Conservation (phyloP, 495 filamentous ascomycete species). For the Aspergillus nidulans region DNA sequence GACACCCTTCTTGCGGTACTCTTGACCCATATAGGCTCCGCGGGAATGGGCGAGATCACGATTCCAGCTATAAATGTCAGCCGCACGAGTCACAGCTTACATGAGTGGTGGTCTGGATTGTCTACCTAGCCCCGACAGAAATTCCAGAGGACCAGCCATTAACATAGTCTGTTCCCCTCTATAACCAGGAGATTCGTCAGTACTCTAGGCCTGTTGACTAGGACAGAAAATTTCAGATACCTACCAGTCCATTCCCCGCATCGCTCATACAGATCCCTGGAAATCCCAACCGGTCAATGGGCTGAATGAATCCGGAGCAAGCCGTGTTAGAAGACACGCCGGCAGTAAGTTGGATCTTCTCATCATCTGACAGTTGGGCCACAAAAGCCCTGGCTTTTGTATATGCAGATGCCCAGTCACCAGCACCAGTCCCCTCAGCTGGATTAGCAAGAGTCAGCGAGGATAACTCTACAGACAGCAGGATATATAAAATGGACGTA, state of each 20-base stretch:
- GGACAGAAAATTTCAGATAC: background rate
- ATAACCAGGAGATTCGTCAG: background rate
- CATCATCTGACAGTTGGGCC: constrained; percentile 51
- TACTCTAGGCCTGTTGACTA: background rate
- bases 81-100: constrained; percentile 14
- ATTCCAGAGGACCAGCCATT: constrained; percentile 52
- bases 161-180: constrained; percentile 45
- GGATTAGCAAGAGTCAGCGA: background rate
- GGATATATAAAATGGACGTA: constrained; percentile 13
- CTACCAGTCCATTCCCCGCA: constrained; percentile 55
- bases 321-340: constrained; percentile 54
- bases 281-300: constrained; percentile 51
- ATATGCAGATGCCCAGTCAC: constrained; percentile 49
- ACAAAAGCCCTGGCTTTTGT: constrained; percentile 51
- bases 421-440: constrained; percentile 44
- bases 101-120: background rate
- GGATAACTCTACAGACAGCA: background rate
- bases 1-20: constrained; percentile 55
- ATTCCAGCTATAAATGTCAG: constrained; percentile 43
- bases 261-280: constrained; percentile 61
- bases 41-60: constrained; percentile 44
- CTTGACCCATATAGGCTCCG: constrained; percentile 49
- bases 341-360: constrained; percentile 53
- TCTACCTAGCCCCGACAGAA: constrained; percentile 46
- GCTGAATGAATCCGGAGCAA: constrained; percentile 51